These are phyloP conservation scores for Seminavis robusta DNA, from an alignment of 108 stramenopile genomes.

Conservation along the genomic window DNA sequence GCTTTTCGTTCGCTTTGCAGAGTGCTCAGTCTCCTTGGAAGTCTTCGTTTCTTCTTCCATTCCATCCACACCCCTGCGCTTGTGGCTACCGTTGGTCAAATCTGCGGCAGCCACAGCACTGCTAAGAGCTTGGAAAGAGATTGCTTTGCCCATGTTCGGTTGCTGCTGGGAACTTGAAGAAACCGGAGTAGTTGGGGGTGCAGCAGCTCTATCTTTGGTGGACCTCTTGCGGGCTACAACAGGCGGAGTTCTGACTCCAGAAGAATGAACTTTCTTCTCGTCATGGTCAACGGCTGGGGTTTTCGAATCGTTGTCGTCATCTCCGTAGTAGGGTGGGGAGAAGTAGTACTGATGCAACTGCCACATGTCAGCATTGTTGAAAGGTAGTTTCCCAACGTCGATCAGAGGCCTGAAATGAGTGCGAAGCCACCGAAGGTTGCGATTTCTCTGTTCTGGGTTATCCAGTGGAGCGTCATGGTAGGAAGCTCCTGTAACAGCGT, in stretches of 20 bases:
- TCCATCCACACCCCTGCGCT: conserved; percentile 40
- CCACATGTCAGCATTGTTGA: conserved; percentile 71
- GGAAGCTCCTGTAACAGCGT: not conserved
- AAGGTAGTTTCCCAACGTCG: conserved; percentile 62
- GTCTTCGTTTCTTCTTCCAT: conserved; percentile 32
- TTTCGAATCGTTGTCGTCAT: conserved; percentile 23
- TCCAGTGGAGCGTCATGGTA: conserved; percentile 18
- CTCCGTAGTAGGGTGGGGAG: conserved; percentile 45
- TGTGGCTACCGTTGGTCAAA: conserved; percentile 28
- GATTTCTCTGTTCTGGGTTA: conserved; percentile 40
- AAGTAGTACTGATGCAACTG: conserved; percentile 78
- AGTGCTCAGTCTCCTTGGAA: conserved; percentile 33
- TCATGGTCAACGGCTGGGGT: conserved; percentile 3
- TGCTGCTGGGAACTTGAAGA: not conserved
- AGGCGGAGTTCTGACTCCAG: conserved; percentile 11
- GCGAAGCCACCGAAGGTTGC: conserved; percentile 69
- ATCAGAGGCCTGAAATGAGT: conserved; percentile 54
- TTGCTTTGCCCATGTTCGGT: conserved; percentile 5
- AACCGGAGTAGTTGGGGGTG: not conserved
- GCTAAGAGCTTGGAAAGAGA: conserved; percentile 31
- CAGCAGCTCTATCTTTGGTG: not conserved
- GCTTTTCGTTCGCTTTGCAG: conserved; percentile 63
- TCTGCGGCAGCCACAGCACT: conserved; percentile 26
- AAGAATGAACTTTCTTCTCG: conserved; percentile 8
- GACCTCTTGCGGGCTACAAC: too few species aligned